These are phyloP conservation scores for Paradendryphiella salina DNA, from an alignment of 2,329 filamentous ascomycete species.

Conservation along the genomic window DNA sequence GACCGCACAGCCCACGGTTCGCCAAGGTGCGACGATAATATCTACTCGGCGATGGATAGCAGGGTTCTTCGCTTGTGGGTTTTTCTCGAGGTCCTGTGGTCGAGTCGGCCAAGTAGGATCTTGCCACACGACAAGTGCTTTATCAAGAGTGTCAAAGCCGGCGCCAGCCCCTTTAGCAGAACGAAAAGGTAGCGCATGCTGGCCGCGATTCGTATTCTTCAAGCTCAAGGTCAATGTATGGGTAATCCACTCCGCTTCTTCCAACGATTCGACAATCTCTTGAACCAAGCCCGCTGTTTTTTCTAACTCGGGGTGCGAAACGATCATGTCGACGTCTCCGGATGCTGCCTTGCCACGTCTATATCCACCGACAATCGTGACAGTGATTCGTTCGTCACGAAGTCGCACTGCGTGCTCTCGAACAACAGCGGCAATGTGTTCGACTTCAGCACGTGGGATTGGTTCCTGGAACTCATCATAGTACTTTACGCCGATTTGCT, in stretches of 20 bases:
- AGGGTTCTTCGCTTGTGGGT: slow-evolving; percentile 60
- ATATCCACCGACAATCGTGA: slow-evolving; percentile 76
- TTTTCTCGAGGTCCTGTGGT: slow-evolving; percentile 39
- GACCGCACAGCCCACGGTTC: slow-evolving; percentile 83
- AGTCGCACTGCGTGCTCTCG: slow-evolving; percentile 68
- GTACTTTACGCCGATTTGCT: slow-evolving; percentile 93
- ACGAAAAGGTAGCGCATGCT: slow-evolving; percentile 63
- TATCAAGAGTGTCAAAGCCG: slow-evolving; percentile 88
- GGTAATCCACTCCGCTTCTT: slow-evolving; percentile 71
- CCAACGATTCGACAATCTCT: slow-evolving; percentile 71
- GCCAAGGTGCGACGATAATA: slow-evolving; percentile 88
- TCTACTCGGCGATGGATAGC: slow-evolving; percentile 85
- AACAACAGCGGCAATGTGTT: slow-evolving; percentile 67
- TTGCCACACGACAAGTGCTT: slow-evolving; percentile 92
- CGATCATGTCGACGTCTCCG: slow-evolving; percentile 83
- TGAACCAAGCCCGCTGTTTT: slow-evolving; percentile 72
- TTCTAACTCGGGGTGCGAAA: slow-evolving; percentile 74
- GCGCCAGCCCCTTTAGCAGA: slow-evolving; percentile 49
- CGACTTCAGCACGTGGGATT: slow-evolving; percentile 74
- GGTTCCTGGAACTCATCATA: slow-evolving; percentile 79
- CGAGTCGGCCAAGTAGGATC: slow-evolving; percentile 57
- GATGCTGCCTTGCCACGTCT: slow-evolving; percentile 72
- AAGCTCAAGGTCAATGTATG: slow-evolving; percentile 75
- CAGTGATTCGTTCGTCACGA: slow-evolving; percentile 58
- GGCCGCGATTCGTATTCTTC: slow-evolving; percentile 71